Percentiles rank a stretch among this genome's conserved stretches.
These are phyloP conservation scores for Colletotrichum sp. DNA, from an alignment of 2,329 filamentous ascomycete genomes.

Conservation along the genomic window DNA sequence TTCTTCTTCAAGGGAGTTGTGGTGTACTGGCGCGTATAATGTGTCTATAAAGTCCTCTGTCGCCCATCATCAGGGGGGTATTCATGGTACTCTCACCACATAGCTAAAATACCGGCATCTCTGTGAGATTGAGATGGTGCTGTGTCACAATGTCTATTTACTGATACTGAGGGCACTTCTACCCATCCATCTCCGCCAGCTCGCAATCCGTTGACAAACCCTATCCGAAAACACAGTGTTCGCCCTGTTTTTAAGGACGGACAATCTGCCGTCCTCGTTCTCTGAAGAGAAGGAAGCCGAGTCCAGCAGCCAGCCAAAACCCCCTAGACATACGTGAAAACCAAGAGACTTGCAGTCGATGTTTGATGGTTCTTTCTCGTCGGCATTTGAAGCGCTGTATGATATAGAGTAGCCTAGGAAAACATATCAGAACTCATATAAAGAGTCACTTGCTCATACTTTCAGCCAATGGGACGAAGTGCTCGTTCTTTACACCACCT, in stretches of 20 bases:
- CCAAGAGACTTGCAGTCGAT: not conserved
- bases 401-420: not conserved
- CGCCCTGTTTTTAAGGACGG: not conserved
- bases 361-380: too few relatives aligned
- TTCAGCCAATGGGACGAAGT: rapidly evolving
- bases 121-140: not conserved
- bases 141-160: not conserved
- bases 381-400: not conserved
- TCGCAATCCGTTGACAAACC: too few relatives aligned
- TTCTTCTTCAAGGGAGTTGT: not conserved
- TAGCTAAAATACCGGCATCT: not conserved
- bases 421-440: not conserved
- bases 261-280: not conserved
- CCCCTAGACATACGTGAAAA: not conserved
- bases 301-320: not conserved
- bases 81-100: not conserved
- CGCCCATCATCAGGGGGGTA: rapidly evolving
- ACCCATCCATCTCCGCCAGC: too few relatives aligned
- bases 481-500: rapidly evolving
- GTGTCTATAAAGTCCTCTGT: not conserved
- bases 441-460: rapidly evolving
- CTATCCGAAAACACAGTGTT: not conserved
- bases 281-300: not conserved
- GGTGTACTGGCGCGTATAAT: not conserved
- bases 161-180: not conserved